These are phyloP conservation scores for Fonsecaea monophora DNA, from an alignment of 2,329 filamentous ascomycete species.

Conservation along the genomic window DNA sequence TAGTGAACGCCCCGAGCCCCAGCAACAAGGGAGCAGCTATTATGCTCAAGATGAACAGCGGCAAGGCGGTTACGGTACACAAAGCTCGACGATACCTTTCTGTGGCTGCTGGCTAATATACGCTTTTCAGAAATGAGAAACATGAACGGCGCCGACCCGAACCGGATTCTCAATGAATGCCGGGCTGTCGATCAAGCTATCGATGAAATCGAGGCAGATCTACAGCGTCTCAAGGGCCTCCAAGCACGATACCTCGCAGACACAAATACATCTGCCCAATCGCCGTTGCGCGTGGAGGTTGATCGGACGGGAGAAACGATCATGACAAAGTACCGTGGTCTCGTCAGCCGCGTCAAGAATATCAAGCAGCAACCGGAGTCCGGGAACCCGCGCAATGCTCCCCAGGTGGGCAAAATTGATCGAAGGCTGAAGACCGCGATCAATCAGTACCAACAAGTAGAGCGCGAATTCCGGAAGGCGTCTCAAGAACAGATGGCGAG, in stretches of 20 bases:
- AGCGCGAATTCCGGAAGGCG: slow-evolving; percentile 79
- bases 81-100: background rate
- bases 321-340: slow-evolving; percentile 79
- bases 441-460: slow-evolving; percentile 78
- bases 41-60: slow-evolving; percentile 49
- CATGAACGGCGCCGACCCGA: slow-evolving; percentile 63
- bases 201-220: slow-evolving; percentile 73
- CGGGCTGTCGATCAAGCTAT: slow-evolving; percentile 79
- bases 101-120: slow-evolving; percentile 24
- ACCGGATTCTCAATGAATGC: slow-evolving; percentile 84
- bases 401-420: slow-evolving; percentile 82
- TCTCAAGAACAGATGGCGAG: slow-evolving; percentile 83
- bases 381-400: slow-evolving; percentile 72
- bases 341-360: slow-evolving; percentile 78
- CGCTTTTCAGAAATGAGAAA: slow-evolving; percentile 51
- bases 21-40: slow-evolving; percentile 45
- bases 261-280: slow-evolving; percentile 72
- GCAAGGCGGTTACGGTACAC: slow-evolving; percentile 57
- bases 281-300: slow-evolving; percentile 71
- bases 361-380: slow-evolving; percentile 84
- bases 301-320: slow-evolving; percentile 77
- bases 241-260: slow-evolving; percentile 78
- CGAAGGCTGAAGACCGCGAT: slow-evolving; percentile 81
- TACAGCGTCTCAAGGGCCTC: slow-evolving; percentile 73
- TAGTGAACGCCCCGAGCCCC: slow-evolving; percentile 42